These are phyloP conservation scores for Cercospora brassicicola DNA, from an alignment of 2,329 filamentous ascomycete genomes.

Conservation along the genomic window DNA sequence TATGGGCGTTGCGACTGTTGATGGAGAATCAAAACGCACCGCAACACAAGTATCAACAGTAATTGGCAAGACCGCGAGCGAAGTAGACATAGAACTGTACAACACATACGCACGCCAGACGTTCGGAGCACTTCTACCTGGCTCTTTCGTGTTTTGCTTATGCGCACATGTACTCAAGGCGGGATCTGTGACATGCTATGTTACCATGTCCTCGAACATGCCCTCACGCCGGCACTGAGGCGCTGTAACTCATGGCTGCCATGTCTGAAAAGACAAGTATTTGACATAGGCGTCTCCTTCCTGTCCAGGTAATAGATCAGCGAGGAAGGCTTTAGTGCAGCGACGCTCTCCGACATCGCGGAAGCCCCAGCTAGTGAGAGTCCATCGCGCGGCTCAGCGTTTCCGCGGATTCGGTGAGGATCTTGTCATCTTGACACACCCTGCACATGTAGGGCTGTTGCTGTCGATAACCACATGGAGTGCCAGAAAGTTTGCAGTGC, in stretches of 20 bases:
- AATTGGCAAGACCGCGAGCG: neutral
- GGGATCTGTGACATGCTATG: neutral
- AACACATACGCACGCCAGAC: neutral
- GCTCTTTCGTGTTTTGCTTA: neutral
- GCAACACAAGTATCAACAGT: neutral
- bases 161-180: neutral
- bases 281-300: neutral
- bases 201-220: neutral
- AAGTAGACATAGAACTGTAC: neutral
- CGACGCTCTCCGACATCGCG: conserved; percentile 10
- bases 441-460: neutral
- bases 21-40: neutral
- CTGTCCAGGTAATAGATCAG: conserved; percentile 9
- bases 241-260: neutral
- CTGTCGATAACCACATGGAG: neutral
- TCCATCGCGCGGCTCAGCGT: neutral
- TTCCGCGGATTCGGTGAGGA: neutral
- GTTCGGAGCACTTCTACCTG: neutral
- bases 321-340: conserved; percentile 1
- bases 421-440: neutral
- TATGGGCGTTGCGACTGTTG: conserved; percentile 47
- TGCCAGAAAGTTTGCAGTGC: neutral
- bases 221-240: neutral
- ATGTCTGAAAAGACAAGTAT: neutral
- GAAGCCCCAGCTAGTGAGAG: neutral